Conservation (phyloP, 2,329 filamentous ascomycete species). For the Alternaria rosae region DNA sequence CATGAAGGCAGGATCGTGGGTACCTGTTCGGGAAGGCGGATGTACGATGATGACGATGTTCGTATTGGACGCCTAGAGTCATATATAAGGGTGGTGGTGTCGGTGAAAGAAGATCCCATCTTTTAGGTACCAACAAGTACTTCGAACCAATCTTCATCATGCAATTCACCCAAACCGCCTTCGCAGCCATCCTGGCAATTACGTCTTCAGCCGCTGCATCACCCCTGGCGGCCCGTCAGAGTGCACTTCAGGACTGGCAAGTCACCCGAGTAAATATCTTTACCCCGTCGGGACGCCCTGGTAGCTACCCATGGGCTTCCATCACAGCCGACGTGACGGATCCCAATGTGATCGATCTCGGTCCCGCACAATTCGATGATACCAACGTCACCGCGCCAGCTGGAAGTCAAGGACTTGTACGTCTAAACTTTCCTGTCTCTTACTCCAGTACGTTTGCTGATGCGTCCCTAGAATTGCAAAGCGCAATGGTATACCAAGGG, state of each 20-base stretch:
- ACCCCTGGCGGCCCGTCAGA: conserved; percentile 20
- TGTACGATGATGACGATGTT: not conserved
- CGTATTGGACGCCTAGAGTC: conserved; percentile 4
- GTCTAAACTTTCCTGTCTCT: not conserved
- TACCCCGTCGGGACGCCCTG: conserved; percentile 29
- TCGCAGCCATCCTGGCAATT: conserved; percentile 19
- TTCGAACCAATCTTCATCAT: conserved; percentile 6
- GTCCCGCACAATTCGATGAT: conserved; percentile 5
- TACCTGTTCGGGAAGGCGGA: not conserved
- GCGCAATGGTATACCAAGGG: conserved; percentile 29
- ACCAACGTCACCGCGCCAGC: conserved; percentile 23
- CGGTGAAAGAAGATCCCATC: not conserved
- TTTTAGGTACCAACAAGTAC: not conserved
- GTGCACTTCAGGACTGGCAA: conserved; percentile 28
- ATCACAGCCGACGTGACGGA: conserved; percentile 37
- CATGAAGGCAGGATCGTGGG: not conserved
- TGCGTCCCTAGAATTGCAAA: conserved; percentile 27
- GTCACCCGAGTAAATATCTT: conserved; percentile 16
- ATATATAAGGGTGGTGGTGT: not conserved
- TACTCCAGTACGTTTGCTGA: not conserved
- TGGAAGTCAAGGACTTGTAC: conserved; percentile 23
- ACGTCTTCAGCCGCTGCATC: conserved; percentile 11
- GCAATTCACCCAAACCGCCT: conserved; percentile 16
- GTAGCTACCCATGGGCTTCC: conserved; percentile 26
- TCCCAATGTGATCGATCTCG: conserved; percentile 32